Base-by-base conservation (phyloP, 73 alveolate genomes). In the Paramecium pentaurelia region DNA sequence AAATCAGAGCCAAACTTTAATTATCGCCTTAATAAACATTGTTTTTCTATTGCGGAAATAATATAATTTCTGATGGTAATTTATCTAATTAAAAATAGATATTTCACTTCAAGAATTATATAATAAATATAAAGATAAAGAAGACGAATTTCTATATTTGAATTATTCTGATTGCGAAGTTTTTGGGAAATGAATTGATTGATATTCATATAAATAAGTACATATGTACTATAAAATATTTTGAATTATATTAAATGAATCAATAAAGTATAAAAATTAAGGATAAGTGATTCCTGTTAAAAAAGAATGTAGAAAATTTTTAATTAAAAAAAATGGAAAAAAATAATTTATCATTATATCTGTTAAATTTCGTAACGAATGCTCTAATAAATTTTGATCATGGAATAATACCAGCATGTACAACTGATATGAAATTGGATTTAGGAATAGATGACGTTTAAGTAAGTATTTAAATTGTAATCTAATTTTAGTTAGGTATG, bases 391-490 rank as follows among this genome's bases (percentile, higher is more conserved):
- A 98, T 94, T 92, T 97, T 40, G 99, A 98, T 77, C 99, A 97
- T 92, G 99, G 99, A 10, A 94, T 97, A 14, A 96, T 98, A 54
- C 99, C 99, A 4, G 99, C 99, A 18, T 97, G 98, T 9, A 95
- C 99, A 18, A 91, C 91, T 75, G 98, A 92, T 49, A 88, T 98
- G 75, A 96, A 97, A 88, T 92, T 77, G 71, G 99, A 96, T 64
- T 77, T 96, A 87, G 83, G 87, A 28, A 86, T 98, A 36, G 89
- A 95, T 30, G 96, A 98, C 88, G 70, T 95, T 34, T 94, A 92
- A 77, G 91, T 80, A 27, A n/a, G 34, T 0, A 6, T 80, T 80
- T 80, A 20, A 54, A 54, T 54, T 54, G 1, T 18, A 54, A 54
- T 49, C 28, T 32, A 45, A 25, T 80, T 47, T 47, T 34, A 89